Base-by-base conservation (phyloP, 305 asterid species). In the Fraxinus nigra region DNA sequence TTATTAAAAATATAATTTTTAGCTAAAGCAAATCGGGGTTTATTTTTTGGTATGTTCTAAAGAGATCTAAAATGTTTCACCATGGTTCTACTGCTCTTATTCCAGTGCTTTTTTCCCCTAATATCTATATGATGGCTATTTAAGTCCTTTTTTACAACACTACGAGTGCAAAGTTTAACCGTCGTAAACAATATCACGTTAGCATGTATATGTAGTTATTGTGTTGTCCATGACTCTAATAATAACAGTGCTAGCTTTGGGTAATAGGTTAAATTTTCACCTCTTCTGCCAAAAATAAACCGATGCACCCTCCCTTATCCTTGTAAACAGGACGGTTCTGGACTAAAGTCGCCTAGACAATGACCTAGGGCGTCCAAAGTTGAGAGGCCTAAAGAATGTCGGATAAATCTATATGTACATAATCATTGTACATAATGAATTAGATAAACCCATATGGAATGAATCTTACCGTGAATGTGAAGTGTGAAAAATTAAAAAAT, bases 261-360 rank as follows among this genome's bases (percentile, higher is more conserved):
- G 54, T 87, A 93, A 84, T 87, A 92, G 18, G 88, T 89, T 32
- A 98, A 92, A 77, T 92, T 93, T 79, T 98, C 98, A 26, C 97
- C 98, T 74, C 98, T 98, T 37, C 90, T 97, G 59, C 98, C 98
- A 3, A 95, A 95, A 87, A 91, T 97, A 85, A 95, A 95, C 33
- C 3, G 33, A 73, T 97, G 97, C 0, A 79, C 89, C 89, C 98
- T 90, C 83, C 98, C 98, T 20, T 93, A 93, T 85, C 98, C 98
- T 75, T 93, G 98, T 37, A 95, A 95, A 86, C 7, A 35, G 1
- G 38, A 35, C 38, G 0, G 1, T 35, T 35, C 7, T 35, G 7
- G 38, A 35, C 1, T 7, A 35, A 5, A 6, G 38, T 7, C 38
- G 0, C 38, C 1, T 35, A 1, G 8, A 5, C 38, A 35, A 0